Percentiles rank a stretch among this genome's conserved stretches.
These are phyloP conservation scores for Lycium ferocissimum DNA, from an alignment of 257 asterid genomes.

Conservation along the genomic window DNA sequence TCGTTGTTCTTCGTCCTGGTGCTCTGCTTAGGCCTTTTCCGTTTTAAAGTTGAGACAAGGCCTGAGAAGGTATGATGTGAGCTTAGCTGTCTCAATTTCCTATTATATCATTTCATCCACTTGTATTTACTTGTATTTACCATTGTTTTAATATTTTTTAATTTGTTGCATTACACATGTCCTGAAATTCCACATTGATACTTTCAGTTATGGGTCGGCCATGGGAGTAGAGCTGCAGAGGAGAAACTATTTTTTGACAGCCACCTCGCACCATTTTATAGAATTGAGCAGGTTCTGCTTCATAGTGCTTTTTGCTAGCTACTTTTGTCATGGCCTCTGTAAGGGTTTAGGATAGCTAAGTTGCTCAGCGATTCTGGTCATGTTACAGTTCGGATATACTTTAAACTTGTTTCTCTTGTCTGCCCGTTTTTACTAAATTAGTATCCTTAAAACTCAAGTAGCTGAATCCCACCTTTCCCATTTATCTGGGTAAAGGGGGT, in stretches of 20 bases:
- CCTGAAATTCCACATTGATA: conserved; percentile 21
- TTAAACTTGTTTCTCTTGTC: not conserved
- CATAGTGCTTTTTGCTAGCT: not conserved
- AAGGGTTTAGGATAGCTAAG: too few species aligned
- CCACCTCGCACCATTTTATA: conserved; percentile 94
- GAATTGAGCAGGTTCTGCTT: conserved; percentile 89
- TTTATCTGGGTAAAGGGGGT: conserved; percentile 1
- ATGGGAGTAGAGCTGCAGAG: conserved; percentile 96
- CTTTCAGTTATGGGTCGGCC: conserved; percentile 97
- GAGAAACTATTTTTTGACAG: conserved; percentile 91
- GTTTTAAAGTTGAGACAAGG: conserved; percentile 92
- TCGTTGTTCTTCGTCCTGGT: conserved; percentile 73
- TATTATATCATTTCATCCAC: not conserved
- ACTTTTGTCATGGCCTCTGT: not conserved
- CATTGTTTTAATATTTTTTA: conserved; percentile 7
- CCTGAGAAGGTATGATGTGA: conserved; percentile 81
- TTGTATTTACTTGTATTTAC: conserved; percentile 8
- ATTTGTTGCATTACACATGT: conserved; percentile 27
- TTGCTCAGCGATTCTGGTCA: not conserved
- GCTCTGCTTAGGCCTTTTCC: conserved; percentile 92
- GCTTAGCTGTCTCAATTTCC: not conserved
- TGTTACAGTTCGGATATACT: conserved; percentile 2
- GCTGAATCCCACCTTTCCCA: conserved; percentile 11
- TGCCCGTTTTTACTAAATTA: not conserved
- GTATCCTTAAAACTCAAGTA: conserved; percentile 15